Conservation (phyloP, 345 rosid genomes). For the Laguncularia racemosa region DNA sequence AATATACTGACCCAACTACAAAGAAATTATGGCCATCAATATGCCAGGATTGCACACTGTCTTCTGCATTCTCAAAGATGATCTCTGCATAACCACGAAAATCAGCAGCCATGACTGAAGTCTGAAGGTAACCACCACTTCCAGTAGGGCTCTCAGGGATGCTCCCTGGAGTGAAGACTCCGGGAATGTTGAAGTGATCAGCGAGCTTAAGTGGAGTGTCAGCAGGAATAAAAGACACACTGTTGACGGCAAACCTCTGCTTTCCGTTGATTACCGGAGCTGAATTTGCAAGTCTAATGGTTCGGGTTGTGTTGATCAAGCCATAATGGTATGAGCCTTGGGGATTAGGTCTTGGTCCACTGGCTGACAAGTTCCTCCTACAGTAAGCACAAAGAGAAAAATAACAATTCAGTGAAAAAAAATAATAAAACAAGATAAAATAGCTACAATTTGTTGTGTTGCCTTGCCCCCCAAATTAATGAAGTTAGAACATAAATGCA, state of each 20-base stretch:
- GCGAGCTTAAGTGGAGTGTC: conserved; percentile 88
- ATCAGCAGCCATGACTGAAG: conserved; percentile 74
- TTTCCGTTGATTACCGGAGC: conserved; percentile 64
- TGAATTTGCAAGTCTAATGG: conserved; percentile 56
- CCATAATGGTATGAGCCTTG: conserved; percentile 96
- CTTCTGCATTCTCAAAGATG: conserved; percentile 71
- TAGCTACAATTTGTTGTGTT: no score
- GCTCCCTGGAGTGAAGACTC: conserved; percentile 65
- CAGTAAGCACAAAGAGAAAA: conserved; percentile 1
- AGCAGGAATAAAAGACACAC: conserved; percentile 73
- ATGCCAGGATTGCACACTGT: conserved; percentile 77
- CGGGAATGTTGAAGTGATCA: conserved; percentile 69
- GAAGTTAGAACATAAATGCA: no score
- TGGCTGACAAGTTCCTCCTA: conserved; percentile 70
- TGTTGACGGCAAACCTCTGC: conserved; percentile 73
- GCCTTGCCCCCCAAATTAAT: no score
- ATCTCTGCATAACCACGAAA: conserved; percentile 63
- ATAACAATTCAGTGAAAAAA: background rate
- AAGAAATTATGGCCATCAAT: conserved; percentile 80
- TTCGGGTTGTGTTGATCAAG: conserved; percentile 52
- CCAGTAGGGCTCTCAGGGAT: conserved; percentile 57
- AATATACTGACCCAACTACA: conserved; percentile 66
- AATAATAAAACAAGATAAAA: no score
- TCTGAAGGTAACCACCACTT: conserved; percentile 59
- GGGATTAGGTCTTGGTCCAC: conserved; percentile 86